Percentiles rank a stretch among this genome's conserved stretches.
Conservation (phyloP, 176 grass and related monocot species). For the Panicum miliaceum region DNA sequence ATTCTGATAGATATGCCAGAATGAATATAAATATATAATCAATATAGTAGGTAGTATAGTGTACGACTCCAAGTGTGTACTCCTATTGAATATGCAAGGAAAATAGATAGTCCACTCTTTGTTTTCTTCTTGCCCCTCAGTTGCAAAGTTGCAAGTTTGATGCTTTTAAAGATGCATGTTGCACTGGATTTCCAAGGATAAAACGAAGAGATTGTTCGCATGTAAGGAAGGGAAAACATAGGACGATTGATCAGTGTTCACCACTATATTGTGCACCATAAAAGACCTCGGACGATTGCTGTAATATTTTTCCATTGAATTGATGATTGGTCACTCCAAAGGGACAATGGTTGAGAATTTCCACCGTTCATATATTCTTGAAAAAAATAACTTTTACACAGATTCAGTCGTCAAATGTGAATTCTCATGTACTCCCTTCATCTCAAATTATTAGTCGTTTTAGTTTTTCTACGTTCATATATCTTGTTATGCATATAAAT, state of each 20-base stretch:
- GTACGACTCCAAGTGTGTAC: neutral
- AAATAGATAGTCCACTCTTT: neutral
- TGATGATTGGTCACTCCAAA: neutral
- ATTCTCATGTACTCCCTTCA: no score
- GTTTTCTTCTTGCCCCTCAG: no score
- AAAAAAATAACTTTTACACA: neutral
- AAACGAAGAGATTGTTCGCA: neutral
- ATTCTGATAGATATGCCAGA: neutral
- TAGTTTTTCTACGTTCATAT: no score
- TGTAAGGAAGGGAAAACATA: neutral
- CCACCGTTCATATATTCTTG: neutral
- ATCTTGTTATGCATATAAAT: no score
- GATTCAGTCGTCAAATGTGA: neutral
- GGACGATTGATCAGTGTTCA: neutral
- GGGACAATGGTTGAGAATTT: neutral
- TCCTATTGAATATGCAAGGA: constrained; percentile 11
- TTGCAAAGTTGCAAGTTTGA: neutral
- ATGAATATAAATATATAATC: no score
- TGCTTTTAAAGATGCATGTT: neutral
- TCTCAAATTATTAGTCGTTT: no score
- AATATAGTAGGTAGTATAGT: neutral
- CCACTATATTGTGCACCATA: no score
- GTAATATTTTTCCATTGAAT: neutral
- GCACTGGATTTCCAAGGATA: neutral
- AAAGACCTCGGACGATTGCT: neutral